Conservation (phyloP, 176 grass and related monocot genomes). For the Raddia distichophylla region DNA sequence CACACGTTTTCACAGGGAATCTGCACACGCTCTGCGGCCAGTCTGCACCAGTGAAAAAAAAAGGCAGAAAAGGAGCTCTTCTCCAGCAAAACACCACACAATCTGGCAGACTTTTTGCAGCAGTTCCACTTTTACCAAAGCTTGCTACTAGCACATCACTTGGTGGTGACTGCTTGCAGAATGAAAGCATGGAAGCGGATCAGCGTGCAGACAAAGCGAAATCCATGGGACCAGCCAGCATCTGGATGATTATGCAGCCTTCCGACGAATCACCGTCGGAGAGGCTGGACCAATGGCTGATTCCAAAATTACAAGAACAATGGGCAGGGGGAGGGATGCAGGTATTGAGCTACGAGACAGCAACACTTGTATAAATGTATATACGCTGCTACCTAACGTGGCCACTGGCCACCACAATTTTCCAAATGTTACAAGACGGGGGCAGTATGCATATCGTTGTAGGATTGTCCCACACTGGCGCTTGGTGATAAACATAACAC, state of each 20-base stretch:
- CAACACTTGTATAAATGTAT: neutral
- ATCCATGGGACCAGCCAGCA: neutral
- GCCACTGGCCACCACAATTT: conserved; percentile 9
- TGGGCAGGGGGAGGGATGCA: neutral
- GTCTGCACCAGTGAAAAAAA: neutral
- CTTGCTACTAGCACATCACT: neutral
- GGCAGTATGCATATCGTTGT: neutral
- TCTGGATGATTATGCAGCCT: neutral
- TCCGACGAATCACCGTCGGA: neutral
- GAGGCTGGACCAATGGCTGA: neutral
- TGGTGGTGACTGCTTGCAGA: neutral
- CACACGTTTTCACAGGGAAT: conserved; percentile 19
- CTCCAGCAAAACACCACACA: neutral
- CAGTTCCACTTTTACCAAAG: neutral
- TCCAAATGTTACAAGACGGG: neutral
- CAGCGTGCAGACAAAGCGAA: neutral
- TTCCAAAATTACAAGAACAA: neutral
- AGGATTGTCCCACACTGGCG: neutral
- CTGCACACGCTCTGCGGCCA: neutral
- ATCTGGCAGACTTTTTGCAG: neutral
- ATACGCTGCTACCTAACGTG: conserved; percentile 21
- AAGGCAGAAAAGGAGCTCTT: neutral
- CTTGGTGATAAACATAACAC: conserved; percentile 25
- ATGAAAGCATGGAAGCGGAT: neutral
- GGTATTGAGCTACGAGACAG: neutral